These are phyloP conservation scores for Volvariella volvacea DNA, from an alignment of 1,284 basidiomycete species.

Conservation along the genomic window DNA sequence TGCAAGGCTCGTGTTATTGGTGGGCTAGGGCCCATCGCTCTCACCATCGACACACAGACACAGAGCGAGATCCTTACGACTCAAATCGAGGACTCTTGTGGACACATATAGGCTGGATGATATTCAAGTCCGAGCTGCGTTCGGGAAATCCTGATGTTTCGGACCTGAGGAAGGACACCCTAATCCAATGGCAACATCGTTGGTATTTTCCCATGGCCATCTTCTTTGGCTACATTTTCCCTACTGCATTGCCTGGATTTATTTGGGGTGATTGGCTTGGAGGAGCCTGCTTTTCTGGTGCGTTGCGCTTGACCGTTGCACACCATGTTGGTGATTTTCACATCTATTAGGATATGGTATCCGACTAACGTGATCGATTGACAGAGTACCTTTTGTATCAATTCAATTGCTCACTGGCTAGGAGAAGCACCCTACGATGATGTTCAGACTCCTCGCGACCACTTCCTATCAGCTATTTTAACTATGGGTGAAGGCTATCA, in stretches of 20 bases:
- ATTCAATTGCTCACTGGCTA: conserved; percentile 86
- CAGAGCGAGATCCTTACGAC: conserved; percentile 86
- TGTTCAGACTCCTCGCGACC: conserved; percentile 76
- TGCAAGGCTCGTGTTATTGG: conserved; percentile 88
- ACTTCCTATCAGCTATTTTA: conserved; percentile 78
- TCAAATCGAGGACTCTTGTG: conserved; percentile 77
- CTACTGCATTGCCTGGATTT: conserved; percentile 69
- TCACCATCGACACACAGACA: conserved; percentile 85
- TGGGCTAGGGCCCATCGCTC: conserved; percentile 90
- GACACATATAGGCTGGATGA: conserved; percentile 89
- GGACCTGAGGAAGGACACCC: conserved; percentile 69
- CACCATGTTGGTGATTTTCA: conserved; percentile 65
- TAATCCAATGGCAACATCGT: conserved; percentile 82
- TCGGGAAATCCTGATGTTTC: conserved; percentile 76
- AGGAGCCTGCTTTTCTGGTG: conserved; percentile 74
- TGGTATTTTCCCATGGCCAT: conserved; percentile 64
- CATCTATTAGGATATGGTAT: background rate
- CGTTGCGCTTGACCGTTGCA: conserved; percentile 56
- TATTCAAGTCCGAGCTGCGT: conserved; percentile 73
- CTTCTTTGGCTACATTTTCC: conserved; percentile 67
- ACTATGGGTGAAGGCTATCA: conserved; percentile 93
- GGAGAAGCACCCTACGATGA: conserved; percentile 84
- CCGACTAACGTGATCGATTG: conserved; percentile 6
- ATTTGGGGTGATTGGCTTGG: conserved; percentile 82
- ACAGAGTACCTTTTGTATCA: conserved; percentile 87